A percentile compares a stretch with the other conserved stretches of the same genome.
Conservation (phyloP, 2,329 filamentous ascomycete species). For the Fusarium compactum region DNA sequence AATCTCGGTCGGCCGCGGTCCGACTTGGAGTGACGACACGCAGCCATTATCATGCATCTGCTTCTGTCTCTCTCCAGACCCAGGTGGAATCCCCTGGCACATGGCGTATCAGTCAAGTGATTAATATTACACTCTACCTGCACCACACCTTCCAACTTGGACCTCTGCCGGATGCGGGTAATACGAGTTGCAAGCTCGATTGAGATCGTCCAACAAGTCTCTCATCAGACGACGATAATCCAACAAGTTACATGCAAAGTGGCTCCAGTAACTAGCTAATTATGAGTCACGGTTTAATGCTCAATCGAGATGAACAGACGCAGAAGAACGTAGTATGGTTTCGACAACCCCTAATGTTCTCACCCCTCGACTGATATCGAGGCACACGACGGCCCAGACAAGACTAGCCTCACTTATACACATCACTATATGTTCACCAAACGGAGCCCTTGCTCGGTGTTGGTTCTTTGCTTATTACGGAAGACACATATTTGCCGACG, state of each 20-base stretch:
- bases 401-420: conserved; percentile 13
- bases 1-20: conserved; percentile 26
- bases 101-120: conserved; percentile 50
- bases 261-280: conserved; percentile 20
- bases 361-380: conserved; percentile 22
- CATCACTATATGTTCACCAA: conserved; percentile 13
- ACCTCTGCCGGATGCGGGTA: conserved; percentile 14
- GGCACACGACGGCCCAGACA: conserved; percentile 25
- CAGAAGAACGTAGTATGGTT: conserved; percentile 19
- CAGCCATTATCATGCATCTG: conserved; percentile 36
- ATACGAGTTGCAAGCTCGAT: conserved; percentile 39
- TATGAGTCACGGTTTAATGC: conserved; percentile 8
- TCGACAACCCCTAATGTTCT: conserved; percentile 10
- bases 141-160: conserved; percentile 38
- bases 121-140: conserved; percentile 36
- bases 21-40: conserved; percentile 19
- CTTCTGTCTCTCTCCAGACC: conserved; percentile 23
- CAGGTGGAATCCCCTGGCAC: conserved; percentile 44
- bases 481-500: conserved; percentile 16
- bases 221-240: conserved; percentile 23
- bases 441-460: conserved; percentile 21
- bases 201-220: conserved; percentile 31
- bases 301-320: conserved; percentile 31
- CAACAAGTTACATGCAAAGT: conserved; percentile 46
- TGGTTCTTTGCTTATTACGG: conserved; percentile 14